A percentile compares a stretch with the other conserved stretches of the same genome.
Evolutionary conservation across 2,329 filamentous ascomycete species (phyloP).

Genomic region (Bipolaris cookei): DNA sequence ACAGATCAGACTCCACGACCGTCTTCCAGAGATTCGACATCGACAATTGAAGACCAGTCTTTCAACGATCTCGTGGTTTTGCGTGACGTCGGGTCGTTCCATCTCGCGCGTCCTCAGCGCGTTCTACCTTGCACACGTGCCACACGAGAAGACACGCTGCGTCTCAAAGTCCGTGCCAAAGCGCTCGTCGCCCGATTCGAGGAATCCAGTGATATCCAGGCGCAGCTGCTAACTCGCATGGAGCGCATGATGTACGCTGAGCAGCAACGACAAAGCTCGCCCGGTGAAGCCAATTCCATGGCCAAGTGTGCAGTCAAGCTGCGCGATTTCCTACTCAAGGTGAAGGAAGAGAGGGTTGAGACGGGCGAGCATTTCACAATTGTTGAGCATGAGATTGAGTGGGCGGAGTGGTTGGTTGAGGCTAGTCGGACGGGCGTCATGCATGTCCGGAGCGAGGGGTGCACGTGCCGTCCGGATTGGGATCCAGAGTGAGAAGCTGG

Average conservation of each 20-base stretch:
- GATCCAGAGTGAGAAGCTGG: constrained; percentile 13
- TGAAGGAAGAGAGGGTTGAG: constrained; percentile 24
- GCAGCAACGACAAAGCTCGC: constrained; percentile 1
- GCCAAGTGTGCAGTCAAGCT: constrained; percentile 24
- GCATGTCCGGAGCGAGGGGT: constrained; percentile 36
- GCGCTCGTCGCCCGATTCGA: constrained; percentile 23
- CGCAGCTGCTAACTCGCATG: constrained; percentile 22
- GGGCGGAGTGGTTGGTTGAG: constrained; percentile 40
- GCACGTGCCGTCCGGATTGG: constrained; percentile 37
- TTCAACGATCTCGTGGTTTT: constrained; percentile 34
- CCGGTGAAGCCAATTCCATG: constrained; percentile 2
- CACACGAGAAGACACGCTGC: constrained; percentile 27
- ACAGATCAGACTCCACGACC: not conserved
- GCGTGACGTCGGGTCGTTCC: constrained; percentile 27
- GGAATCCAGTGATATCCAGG: constrained; percentile 28
- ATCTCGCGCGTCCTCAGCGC: constrained; percentile 25
- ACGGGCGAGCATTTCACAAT: constrained; percentile 30
- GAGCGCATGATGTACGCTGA: constrained; percentile 31
- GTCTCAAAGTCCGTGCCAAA: constrained; percentile 24
- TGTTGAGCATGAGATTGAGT: constrained; percentile 39
- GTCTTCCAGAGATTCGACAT: constrained; percentile 1
- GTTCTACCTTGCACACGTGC: constrained; percentile 33
- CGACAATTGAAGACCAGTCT: constrained; percentile 14
- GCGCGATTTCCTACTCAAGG: constrained; percentile 23
- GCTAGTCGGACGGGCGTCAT: constrained; percentile 34